Evolutionary conservation across 2,329 filamentous ascomycete genomes (phyloP).

Genomic region (Talaromyces islandicus): DNA sequence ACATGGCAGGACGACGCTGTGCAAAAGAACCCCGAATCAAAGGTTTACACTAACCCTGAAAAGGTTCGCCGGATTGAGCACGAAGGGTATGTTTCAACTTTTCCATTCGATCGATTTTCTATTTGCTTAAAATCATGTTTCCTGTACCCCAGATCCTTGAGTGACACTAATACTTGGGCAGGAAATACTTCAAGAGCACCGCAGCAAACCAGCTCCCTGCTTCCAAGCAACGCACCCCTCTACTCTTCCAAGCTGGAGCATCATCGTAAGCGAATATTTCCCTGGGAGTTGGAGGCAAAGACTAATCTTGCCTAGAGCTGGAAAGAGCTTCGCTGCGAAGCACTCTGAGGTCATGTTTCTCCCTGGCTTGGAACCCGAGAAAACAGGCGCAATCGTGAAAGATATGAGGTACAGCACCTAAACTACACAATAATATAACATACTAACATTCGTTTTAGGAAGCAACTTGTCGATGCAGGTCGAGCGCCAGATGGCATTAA

Average conservation of each 20-base stretch:
- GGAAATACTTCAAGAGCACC: constrained; percentile 20
- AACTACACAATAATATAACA: background rate
- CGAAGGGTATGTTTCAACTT: constrained; percentile 40
- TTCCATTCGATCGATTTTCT: too few relatives aligned
- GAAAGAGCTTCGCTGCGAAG: constrained; percentile 40
- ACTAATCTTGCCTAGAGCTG: constrained; percentile 20
- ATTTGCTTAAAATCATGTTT: too few relatives aligned
- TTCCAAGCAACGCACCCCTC: constrained; percentile 39
- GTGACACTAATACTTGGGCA: background rate
- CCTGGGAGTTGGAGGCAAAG: background rate
- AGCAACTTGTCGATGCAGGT: constrained; percentile 32
- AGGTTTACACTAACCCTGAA: constrained; percentile 28
- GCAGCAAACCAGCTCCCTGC: constrained; percentile 36
- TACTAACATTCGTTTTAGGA: constrained; percentile 13
- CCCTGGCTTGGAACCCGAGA: constrained; percentile 38
- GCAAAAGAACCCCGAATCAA: constrained; percentile 14
- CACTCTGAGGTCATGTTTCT: constrained; percentile 44
- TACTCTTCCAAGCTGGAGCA: constrained; percentile 44
- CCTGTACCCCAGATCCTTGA: too few relatives aligned
- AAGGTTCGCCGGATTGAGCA: constrained; percentile 35
- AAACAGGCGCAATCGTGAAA: constrained; percentile 37
- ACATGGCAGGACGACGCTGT: constrained; percentile 44
- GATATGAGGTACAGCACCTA: constrained; percentile 20
- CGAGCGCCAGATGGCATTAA: constrained; percentile 37
- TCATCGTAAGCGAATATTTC: constrained; percentile 20